Base-by-base conservation (phyloP, 768 basidiomycete genomes). In the Multifurca ochricompacta region DNA sequence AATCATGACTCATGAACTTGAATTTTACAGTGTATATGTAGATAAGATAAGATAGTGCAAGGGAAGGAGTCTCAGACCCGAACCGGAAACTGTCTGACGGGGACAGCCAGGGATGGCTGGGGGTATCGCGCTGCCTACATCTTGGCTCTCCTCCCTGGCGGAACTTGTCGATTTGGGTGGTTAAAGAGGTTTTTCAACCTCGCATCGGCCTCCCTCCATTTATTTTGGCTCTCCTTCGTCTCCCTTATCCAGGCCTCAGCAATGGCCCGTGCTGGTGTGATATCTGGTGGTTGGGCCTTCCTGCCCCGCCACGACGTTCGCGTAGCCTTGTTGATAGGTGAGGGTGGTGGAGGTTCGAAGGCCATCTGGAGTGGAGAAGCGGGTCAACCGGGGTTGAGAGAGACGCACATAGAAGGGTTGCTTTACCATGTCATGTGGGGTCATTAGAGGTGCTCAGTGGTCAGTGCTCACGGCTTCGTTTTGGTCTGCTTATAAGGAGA, bases 171-270 rank as follows among this genome's bases (percentile, higher is more conserved):
- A 75, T 71, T 82, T 83, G 60, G 77, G 69, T 50, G 30, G 49
- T 59, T 65, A 64, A 79, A 86, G 47, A 74, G 71, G 62, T 73
- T 67, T 64, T 61, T 73, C 44, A 69, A 66, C 59, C 73, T 76
- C 51, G 76, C 73, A 56, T 77, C 77, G 52, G 75, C 77, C 48
- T 78, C 74, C 53, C 73, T 70, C 85, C 85, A 87, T 58, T 68
- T 72, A 49, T 78, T 75, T 65, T 83, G 76, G 59, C 69, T 79
- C 67, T 83, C 78, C 13, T 66, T 54, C n/a, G 80, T 77, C 67
- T 84, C 81, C 44, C 72, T 69, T 64, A 74, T 77, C 85, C 85
- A 87, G 50, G 80, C 81, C 37, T 81, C 78, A 32, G 80, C 82
- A 65, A 88, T 86, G 27, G 78, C 75, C 58, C 81, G 78, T 4